Base-by-base conservation (phyloP, 1,139 yeast genomes). In the Zygosaccharomyces sapae region DNA sequence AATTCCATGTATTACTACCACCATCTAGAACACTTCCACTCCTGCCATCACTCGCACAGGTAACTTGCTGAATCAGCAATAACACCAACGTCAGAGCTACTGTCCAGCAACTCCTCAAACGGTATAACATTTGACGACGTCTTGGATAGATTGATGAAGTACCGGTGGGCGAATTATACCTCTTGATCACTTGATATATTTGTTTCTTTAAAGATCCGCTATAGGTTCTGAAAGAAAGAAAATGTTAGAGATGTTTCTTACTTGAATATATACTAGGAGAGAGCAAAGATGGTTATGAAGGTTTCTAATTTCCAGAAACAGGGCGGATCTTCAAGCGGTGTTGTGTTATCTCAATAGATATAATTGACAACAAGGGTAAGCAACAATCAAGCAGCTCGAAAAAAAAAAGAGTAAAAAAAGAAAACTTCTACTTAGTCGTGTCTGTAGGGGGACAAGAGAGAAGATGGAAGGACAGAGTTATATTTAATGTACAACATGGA, bases 81-180 rank as follows among this genome's bases (percentile, higher is more conserved):
- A 38, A 33, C 19, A 24, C 18, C 41, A 38, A 24, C 12, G 34
- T 38, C 34, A 38, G 34, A n/a, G 34, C 29, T 33, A 27, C 34
- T n/a, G 27, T 27, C 41, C 41, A 38, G 8, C 41, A 22, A 16
- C 41, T 38, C 24, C 34, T 33, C 20, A 38, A 29, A 16, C 41
- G 34, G 41, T 18, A 38, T 24, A 38, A 38, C 41, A 38, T 49
- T 31, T 31, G 34, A 31, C 18, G 34, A 31, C 34, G 13, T 31
- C 34, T 9, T 18, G 34, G 34, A 18, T 18, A 31, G 8, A 5
- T 13, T 13, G 18, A 31, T 8, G 9, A 22, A 22, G 25, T 22
- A 5, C 25, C 7, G 25, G 8, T 22, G 25, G 7, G 25, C 7
- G 7, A 22, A 22, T 22, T 22, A 5, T 22, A 22, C 7, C 25